Conservation (phyloP, 192 early-diverging fungal genomes). For the Coemansia sp. region DNA sequence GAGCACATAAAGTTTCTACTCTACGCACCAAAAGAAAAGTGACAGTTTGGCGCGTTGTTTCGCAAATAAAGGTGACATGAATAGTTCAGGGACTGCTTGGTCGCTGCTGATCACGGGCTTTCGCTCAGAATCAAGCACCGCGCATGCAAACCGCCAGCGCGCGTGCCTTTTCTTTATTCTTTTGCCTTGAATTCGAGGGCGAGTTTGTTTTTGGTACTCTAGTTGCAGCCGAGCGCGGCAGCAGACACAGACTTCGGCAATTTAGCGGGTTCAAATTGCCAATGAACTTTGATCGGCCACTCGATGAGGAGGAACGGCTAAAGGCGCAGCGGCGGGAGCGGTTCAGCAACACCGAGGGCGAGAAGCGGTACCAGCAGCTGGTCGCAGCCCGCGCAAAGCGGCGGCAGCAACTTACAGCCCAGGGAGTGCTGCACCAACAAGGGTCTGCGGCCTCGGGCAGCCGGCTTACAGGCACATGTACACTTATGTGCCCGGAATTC, state of each 20-base stretch:
- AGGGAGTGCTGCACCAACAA: constrained; percentile 56
- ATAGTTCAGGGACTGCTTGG: background rate
- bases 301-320: constrained; percentile 33
- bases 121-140: no score
- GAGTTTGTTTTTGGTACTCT: background rate
- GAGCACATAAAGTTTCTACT: background rate
- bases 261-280: background rate
- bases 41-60: no score
- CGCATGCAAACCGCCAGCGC: no score
- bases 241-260: no score
- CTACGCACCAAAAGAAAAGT: no score
- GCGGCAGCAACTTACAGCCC: constrained; percentile 58
- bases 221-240: no score
- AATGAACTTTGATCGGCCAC: constrained; percentile 32
- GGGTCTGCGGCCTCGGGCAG: constrained; percentile 62
- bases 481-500: constrained; percentile 85
- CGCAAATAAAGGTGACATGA: background rate
- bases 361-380: constrained; percentile 52
- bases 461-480: constrained; percentile 69
- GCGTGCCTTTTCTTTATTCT: no score
- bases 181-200: no score
- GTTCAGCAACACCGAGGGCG: constrained; percentile 39
- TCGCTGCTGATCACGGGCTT: no score
- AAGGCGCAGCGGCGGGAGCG: constrained; percentile 44
- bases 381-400: constrained; percentile 60